Percentiles rank a stretch among this genome's conserved stretches.
phyloP scores from a whole-genome alignment of 2,329 filamentous ascomycete species.

The Emmonsiellopsis sp. region DNA sequence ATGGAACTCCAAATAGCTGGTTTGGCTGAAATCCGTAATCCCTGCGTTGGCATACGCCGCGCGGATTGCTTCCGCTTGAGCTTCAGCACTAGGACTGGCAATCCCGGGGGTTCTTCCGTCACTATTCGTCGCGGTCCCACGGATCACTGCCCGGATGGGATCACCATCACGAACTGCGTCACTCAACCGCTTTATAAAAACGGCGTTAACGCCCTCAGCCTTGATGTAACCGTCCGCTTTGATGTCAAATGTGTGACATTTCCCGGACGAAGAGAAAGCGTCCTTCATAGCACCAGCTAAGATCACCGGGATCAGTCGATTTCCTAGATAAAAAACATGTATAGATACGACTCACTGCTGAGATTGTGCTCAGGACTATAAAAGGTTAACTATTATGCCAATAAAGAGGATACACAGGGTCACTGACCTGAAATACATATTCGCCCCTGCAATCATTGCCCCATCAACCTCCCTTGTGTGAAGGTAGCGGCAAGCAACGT shows the following conservation, averaged over 20 bases:
- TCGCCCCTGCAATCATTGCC: not conserved
- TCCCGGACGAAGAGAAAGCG: conserved; percentile 17
- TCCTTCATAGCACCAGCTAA: conserved; percentile 10
- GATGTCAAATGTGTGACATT: conserved; percentile 25
- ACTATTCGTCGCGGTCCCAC: conserved; percentile 16
- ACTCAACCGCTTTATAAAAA: conserved; percentile 22
- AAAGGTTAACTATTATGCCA: not conserved
- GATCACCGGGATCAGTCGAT: conserved; percentile 8
- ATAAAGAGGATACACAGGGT: not conserved
- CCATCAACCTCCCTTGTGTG: conserved; percentile 7
- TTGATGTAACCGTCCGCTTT: conserved; percentile 35
- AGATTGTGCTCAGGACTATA: not conserved
- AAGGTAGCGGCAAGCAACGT: conserved; percentile 7
- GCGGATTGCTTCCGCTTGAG: conserved; percentile 17
- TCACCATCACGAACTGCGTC: conserved; percentile 22
- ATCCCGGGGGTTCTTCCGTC: conserved; percentile 18
- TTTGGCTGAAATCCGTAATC: conserved; percentile 4
- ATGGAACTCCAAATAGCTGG: conserved; percentile 7
- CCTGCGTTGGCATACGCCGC: conserved; percentile 2
- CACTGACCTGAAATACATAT: not conserved
- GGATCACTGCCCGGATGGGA: conserved; percentile 23
- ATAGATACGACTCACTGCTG: conserved; percentile 2
- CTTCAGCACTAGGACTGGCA: conserved; percentile 13
- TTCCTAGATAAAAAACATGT: conserved; percentile 11
- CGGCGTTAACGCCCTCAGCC: conserved; percentile 24